These are phyloP conservation scores for Suhomyces bribrorum DNA, from an alignment of 1,139 yeast species.

Conservation along the genomic window DNA sequence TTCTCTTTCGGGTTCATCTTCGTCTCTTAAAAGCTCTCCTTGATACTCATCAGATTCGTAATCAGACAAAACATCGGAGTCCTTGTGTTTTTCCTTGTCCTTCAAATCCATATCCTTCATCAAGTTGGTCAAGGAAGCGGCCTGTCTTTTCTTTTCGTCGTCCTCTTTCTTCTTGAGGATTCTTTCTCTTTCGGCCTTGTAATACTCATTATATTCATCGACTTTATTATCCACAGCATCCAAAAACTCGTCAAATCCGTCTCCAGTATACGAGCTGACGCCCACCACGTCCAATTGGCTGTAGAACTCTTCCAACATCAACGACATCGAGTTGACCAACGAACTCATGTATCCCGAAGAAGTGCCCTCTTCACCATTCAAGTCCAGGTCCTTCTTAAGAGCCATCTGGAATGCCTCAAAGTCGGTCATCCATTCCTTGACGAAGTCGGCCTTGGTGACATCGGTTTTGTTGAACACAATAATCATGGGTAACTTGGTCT, in stretches of 20 bases:
- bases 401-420: constrained; percentile 90
- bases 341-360: constrained; percentile 95
- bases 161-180: constrained; percentile 76
- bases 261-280: constrained; percentile 89
- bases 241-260: constrained; percentile 89
- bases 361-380: constrained; percentile 66
- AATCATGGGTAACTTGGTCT: constrained; percentile 95
- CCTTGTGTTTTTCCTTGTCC: constrained; percentile 28
- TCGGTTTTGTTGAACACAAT: constrained; percentile 96
- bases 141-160: constrained; percentile 70
- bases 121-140: constrained; percentile 65
- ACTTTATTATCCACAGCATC: constrained; percentile 82
- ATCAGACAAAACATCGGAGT: constrained; percentile 73
- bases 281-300: constrained; percentile 89
- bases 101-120: constrained; percentile 82
- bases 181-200: constrained; percentile 83
- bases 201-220: constrained; percentile 81
- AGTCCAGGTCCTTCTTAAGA: constrained; percentile 58
- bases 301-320: constrained; percentile 95
- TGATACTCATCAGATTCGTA: constrained; percentile 57
- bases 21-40: constrained; percentile 65
- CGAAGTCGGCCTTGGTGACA: constrained; percentile 79
- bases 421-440: constrained; percentile 97
- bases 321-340: constrained; percentile 88
- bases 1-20: constrained; percentile 66